Base-by-base conservation (phyloP, 148 eudicot genomes). In the Camellia lanceoleosa region DNA sequence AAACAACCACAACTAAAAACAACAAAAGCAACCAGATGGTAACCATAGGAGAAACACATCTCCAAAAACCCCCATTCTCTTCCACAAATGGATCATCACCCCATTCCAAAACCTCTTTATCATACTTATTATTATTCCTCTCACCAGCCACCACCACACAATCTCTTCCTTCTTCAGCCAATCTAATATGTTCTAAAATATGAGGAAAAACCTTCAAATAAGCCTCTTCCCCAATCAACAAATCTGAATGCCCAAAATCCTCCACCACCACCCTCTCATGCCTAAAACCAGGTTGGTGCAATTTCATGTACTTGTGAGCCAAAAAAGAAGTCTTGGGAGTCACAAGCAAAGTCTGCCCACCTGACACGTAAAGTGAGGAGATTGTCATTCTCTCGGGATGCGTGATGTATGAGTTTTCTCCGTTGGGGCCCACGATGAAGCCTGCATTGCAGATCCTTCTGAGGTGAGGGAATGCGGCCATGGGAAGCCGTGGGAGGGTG, bases 401-500 rank as follows among this genome's bases (percentile, higher is more conserved):
- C 13, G 69, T 68, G 70, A 86, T 63, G 72, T 86, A 86, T 2
- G 86, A 20, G 71, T 80, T 83, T 56, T 81, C 65, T 2, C 88
- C 88, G 2, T 60, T 71, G 14, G 19, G 19, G 78, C 75, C 85
- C 7, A 83, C 86, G 23, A 86, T 83, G 66, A 80, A 83, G 15
- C 88, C 88, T 0, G 70, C 19, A 5, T 49, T 80, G 63, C 88
- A 86, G 2, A 86, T 86, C 75, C 78, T 83, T 59, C 88, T 83
- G 66, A 86, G 82, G 78, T 86, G 84, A 43, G 88, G 84, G 58
- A 86, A 86, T 68, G 79, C 88, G 3, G 84, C 85, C 88, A 86
- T 86, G 54, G 88, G 88, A 55, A 86, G 84, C 58, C 46, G 46
- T 18, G 82, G 80, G 44, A 79, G 62, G 79, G 76, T 83, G 38